These are phyloP conservation scores for Ceratonia siliqua DNA, from an alignment of 306 rosid genomes.

Conservation along the genomic window DNA sequence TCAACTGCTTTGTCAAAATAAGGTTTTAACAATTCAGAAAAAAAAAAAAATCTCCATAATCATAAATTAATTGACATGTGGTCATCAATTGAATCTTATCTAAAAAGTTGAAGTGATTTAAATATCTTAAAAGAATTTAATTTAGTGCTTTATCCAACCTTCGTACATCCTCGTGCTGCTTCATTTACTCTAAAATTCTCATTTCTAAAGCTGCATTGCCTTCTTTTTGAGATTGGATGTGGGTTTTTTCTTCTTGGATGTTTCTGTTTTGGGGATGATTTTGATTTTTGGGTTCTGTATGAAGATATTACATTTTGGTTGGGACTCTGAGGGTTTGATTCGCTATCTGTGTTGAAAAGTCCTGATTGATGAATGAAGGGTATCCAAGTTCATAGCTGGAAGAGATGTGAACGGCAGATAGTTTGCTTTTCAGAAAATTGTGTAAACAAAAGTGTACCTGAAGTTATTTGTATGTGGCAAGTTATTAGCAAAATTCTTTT, in stretches of 20 bases:
- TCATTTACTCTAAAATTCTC: too few relatives aligned
- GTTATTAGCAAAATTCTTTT: background rate
- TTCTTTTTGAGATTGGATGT: slow-evolving; percentile 47
- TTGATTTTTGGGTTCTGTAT: slow-evolving; percentile 40
- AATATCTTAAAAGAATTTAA: too few relatives aligned
- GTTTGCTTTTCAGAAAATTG: slow-evolving; percentile 1
- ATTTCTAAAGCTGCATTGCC: too few relatives aligned
- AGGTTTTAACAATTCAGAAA: too few relatives aligned
- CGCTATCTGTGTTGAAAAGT: slow-evolving; percentile 41
- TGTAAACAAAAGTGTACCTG: slow-evolving; percentile 10
- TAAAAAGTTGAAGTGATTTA: too few relatives aligned
- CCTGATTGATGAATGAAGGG: too few relatives aligned
- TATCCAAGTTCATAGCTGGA: slow-evolving; percentile 10
- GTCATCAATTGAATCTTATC: too few relatives aligned
- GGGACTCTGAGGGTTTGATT: slow-evolving; percentile 27
- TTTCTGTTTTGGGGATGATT: slow-evolving; percentile 43
- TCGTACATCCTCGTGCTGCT: too few relatives aligned
- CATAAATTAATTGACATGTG: too few relatives aligned
- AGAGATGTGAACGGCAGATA: slow-evolving; percentile 23
- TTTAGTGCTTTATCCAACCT: too few relatives aligned
- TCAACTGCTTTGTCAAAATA: too few relatives aligned
- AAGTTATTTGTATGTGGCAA: background rate
- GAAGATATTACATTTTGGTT: slow-evolving; percentile 40
- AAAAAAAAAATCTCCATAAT: too few relatives aligned
- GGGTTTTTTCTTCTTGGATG: slow-evolving; percentile 47